Evolutionary conservation across 768 basidiomycete species (phyloP).

Genomic region (Stropharia rugosoannulata): DNA sequence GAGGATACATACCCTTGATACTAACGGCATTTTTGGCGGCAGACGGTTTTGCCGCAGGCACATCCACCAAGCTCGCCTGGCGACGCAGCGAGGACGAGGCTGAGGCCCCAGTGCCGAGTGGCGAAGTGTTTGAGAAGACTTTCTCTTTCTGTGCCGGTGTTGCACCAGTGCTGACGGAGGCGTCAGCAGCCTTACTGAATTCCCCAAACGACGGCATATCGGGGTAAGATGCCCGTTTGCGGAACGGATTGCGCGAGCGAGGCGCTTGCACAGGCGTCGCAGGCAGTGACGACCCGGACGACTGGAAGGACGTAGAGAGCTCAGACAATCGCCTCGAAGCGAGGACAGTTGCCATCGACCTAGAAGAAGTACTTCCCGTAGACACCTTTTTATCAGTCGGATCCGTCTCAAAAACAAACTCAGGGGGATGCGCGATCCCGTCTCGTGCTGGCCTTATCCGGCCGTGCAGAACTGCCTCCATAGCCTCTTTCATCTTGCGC

Average conservation of each 20-base stretch:
- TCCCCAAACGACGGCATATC: constrained; percentile 3
- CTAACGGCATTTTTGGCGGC: neutral
- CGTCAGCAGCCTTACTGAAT: neutral
- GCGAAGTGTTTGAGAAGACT: neutral
- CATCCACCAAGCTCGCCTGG: neutral
- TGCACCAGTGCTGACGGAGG: neutral
- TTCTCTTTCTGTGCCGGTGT: neutral
- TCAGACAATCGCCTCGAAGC: neutral
- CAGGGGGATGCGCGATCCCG: neutral
- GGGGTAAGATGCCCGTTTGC: constrained; percentile 5
- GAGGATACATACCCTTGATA: neutral
- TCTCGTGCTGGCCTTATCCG: neutral
- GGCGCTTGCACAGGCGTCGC: neutral
- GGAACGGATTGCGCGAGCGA: constrained; percentile 7
- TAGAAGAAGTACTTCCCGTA: neutral
- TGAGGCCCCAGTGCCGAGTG: constrained; percentile 6
- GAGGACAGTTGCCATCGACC: neutral
- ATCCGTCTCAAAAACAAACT: neutral
- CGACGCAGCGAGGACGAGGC: constrained; percentile 8
- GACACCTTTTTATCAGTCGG: neutral
- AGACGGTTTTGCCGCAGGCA: neutral
- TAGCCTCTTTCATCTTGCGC: neutral
- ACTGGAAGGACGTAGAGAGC: neutral
- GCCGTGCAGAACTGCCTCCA: neutral
- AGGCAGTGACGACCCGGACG: neutral